Base-by-base conservation (phyloP, 2,329 filamentous ascomycete genomes). In the Dactylellina cionopaga region DNA sequence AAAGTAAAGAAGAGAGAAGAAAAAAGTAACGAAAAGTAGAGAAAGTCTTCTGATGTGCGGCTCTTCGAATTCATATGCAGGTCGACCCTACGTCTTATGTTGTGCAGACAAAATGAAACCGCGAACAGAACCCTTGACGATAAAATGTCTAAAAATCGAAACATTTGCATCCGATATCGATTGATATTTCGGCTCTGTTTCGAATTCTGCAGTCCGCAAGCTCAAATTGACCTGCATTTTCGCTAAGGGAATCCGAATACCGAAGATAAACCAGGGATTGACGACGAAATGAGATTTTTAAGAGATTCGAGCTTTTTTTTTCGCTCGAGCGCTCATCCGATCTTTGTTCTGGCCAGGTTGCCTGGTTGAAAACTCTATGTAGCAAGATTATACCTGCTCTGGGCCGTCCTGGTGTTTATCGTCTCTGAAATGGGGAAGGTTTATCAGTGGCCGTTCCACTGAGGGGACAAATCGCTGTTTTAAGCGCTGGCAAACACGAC, bases 121-220 rank as follows among this genome's bases (percentile, higher is more conserved):
- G 10, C 13, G n/a, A 25, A 55, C 15, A 59, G 19, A 24, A 51
- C 51, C 25, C 56, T n/a, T 58, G 49, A 27, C 13, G 41, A 47
- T 49, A 44, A 59, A 43, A n/a, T n/a, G n/a, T n/a, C n/a, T n/a
- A n/a, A 24, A 43, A 13, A 37, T 39, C 43, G 62, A 66, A 58
- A 66, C 35, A 31, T 47, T 63, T 63, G 52, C n/a, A n/a, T 63
- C 65, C 55, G 47, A 62, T 56, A 70, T 70, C 65, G 59, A 56
- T 56, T 54, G n/a, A 49, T 58, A 64, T 64, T 44, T 71, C 66
- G 66, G 66, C 51, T 71, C 52, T 59, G 66, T 71, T 71, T 71
- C 66, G 66, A 24, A 58, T 59, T 27, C 43, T 65, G 68, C 68
- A 66, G 29, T 55, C 33, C 41, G 46, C 46, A 37, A 54, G 17